Evolutionary conservation across 2,329 filamentous ascomycete species (phyloP), one percentile per base, ranked within the genome.

Genomic region (Phaeosphaeria sp.): DNA sequence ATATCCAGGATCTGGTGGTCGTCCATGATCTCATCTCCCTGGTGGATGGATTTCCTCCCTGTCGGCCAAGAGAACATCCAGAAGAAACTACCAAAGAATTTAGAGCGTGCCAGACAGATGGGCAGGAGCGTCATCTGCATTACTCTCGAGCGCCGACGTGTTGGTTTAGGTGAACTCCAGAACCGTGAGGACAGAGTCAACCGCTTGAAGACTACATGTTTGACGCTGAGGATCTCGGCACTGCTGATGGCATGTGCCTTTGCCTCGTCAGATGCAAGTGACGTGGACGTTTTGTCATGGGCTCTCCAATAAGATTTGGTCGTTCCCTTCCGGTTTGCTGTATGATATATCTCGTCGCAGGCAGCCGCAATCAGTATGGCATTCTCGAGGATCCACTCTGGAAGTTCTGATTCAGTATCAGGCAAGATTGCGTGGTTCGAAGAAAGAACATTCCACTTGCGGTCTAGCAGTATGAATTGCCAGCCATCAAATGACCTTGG

Each of bases 61-160:
- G 20, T 18, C 8, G 43, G 36, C 46, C 43, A 57, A 1, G 57
- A 57, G 3, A 60, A 8, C 50, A 57, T 57, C 20, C 51, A 56
- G 13, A 60, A 57, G 47, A 56, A 56, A 1, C 44, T 30, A 5
- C 57, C 57, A 7, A 51, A 57, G 15, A 22, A 55, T 6, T 25
- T n/a, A n/a, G 51, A 54, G 13, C 39, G 20, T 20, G 44, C 27
- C 11, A 54, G 46, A 33, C 50, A 51, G 6, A 57, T 51, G 1
- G 57, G 50, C 13, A 60, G 24, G 2, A 60, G 33, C 2, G 57
- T 36, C 9, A 59, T 33, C n/a, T 51, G 48, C 18, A 59, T n/a
- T n/a, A n/a, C n/a, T n/a, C n/a, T n/a, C n/a, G n/a, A n/a, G n/a
- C n/a, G n/a, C n/a, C n/a, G n/a, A n/a, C n/a, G n/a, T n/a, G n/a